Conservation (phyloP, 148 eudicot species). For the Limonium bicolor region DNA sequence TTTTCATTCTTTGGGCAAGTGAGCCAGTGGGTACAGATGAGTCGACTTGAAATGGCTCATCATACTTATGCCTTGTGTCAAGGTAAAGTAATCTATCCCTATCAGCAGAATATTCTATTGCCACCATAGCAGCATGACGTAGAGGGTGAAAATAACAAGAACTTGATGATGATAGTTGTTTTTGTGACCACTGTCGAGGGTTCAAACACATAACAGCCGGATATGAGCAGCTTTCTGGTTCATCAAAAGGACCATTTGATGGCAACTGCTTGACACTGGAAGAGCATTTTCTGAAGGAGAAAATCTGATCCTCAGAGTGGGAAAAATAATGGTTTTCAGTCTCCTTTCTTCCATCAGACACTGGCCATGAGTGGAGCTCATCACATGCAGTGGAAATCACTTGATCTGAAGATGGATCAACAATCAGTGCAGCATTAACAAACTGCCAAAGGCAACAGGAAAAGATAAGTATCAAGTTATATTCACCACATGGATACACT, state of each 20-base stretch:
- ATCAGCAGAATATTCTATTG: constrained; percentile 71
- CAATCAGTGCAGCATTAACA: constrained; percentile 80
- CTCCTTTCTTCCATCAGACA: constrained; percentile 6
- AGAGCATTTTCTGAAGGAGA: constrained; percentile 10
- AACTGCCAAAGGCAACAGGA: constrained; percentile 33
- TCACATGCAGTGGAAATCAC: constrained; percentile 68
- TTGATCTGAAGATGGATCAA: constrained; percentile 57
- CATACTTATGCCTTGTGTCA: constrained; percentile 11
- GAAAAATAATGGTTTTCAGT: constrained; percentile 7
- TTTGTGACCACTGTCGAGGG: constrained; percentile 65
- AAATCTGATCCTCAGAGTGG: constrained; percentile 14
- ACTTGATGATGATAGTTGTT: constrained; percentile 9
- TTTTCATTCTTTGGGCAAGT: constrained; percentile 48
- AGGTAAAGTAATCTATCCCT: constrained; percentile 64
- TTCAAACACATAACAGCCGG: constrained; percentile 46
- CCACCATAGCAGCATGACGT: constrained; percentile 84
- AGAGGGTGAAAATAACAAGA: constrained; percentile 63
- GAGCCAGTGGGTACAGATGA: constrained; percentile 19
- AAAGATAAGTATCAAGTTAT: too few species aligned
- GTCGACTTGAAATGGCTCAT: constrained; percentile 14
- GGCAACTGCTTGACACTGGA: constrained; percentile 2
- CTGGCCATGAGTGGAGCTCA: constrained; percentile 24
- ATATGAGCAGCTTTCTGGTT: constrained; percentile 10
- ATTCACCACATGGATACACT: not conserved
- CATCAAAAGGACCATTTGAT: constrained; percentile 9